These are phyloP conservation scores for Phytophthora pisi DNA, from an alignment of 352 stramenopile species.

Conservation along the genomic window DNA sequence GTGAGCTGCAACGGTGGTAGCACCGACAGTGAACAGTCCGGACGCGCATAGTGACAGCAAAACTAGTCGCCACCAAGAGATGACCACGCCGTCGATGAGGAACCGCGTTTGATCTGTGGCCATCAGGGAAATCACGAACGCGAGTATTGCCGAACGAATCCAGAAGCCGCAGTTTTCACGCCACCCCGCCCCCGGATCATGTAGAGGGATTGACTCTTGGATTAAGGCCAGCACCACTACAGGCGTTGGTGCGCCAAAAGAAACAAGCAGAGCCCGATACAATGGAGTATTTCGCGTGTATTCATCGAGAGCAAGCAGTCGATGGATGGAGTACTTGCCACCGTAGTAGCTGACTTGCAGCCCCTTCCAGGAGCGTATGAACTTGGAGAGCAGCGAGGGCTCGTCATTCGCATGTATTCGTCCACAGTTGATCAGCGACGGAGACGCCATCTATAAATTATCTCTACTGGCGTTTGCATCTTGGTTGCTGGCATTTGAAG, in stretches of 20 bases:
- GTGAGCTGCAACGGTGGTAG: neutral
- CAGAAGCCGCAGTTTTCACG: constrained; percentile 9
- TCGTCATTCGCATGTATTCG: neutral
- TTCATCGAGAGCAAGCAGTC: too few relatives aligned
- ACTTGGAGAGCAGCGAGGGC: neutral
- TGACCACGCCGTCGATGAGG: neutral
- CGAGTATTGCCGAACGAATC: neutral
- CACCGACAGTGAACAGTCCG: neutral
- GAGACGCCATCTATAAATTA: neutral
- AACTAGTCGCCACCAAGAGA: neutral
- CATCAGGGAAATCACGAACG: neutral
- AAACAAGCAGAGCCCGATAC: neutral
- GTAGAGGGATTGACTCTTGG: constrained; percentile 6
- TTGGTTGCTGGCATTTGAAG: too few relatives aligned
- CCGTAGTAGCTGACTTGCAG: too few relatives aligned
- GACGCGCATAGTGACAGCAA: neutral
- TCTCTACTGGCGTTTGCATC: too few relatives aligned
- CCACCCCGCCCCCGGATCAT: constrained; percentile 5
- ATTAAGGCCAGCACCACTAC: neutral
- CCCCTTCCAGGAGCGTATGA: neutral
- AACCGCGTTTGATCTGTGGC: neutral
- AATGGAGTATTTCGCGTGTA: neutral
- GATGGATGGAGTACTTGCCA: too few relatives aligned
- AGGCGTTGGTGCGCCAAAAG: neutral
- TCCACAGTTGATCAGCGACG: neutral